Evolutionary conservation across 108 stramenopile species (phyloP).

Genomic region (Pseudonitzschia pungens): DNA sequence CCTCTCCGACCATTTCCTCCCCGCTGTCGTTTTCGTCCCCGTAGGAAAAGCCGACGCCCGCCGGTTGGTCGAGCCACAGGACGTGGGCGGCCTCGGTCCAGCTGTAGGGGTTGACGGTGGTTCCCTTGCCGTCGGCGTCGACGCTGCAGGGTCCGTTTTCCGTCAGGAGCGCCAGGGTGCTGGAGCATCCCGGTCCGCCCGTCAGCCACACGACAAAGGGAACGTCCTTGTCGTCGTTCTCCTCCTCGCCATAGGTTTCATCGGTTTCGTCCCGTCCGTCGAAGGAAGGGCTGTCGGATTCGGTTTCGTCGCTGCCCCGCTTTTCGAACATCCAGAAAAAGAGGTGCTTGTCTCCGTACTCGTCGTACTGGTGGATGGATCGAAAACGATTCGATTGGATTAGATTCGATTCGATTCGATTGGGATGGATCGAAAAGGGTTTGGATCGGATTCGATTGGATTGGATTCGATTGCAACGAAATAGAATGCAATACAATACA

Average conservation of each 20-base stretch:
- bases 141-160: constrained; percentile 98
- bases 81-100: constrained; percentile 97
- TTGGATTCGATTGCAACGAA: too few relatives aligned
- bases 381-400: background rate
- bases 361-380: constrained; percentile 26
- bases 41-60: constrained; percentile 96
- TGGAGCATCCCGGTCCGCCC: constrained; percentile 86
- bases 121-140: constrained; percentile 83
- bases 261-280: constrained; percentile 13
- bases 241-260: background rate
- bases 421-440: background rate
- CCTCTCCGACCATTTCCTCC: constrained; percentile 91
- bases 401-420: constrained; percentile 1
- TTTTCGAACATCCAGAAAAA: constrained; percentile 97
- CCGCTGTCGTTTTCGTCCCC: constrained; percentile 77
- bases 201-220: constrained; percentile 95
- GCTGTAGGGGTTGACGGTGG: constrained; percentile 83
- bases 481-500: too few relatives aligned
- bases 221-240: constrained; percentile 31
- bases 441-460: constrained; percentile 8
- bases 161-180: constrained; percentile 83
- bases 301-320: constrained; percentile 43
- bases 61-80: constrained; percentile 96
- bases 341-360: constrained; percentile 80
- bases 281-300: too few relatives aligned